phyloP scores from a whole-genome alignment of 495 filamentous ascomycete genomes.

The Penicillium pulvis region DNA sequence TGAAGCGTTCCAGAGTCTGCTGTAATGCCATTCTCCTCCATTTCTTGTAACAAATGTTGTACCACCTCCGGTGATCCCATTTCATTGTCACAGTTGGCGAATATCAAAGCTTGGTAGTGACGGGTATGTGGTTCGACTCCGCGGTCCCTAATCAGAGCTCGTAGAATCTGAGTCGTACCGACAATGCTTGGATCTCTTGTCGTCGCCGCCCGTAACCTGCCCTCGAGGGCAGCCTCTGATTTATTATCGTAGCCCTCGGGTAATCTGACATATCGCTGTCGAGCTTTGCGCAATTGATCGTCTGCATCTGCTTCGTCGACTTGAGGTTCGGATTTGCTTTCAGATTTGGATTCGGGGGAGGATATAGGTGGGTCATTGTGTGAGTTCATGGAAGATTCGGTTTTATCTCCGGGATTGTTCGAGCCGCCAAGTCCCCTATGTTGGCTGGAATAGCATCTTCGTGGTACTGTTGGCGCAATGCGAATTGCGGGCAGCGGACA shows the following conservation, averaged over 20 bases:
- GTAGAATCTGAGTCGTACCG: slow-evolving; percentile 32
- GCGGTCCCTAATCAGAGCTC: slow-evolving; percentile 58
- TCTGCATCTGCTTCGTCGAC: neutral
- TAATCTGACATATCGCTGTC: neutral
- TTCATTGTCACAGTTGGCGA: slow-evolving; percentile 63
- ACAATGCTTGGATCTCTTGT: slow-evolving; percentile 24
- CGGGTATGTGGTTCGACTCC: slow-evolving; percentile 62
- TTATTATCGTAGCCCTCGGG: neutral
- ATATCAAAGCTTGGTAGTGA: slow-evolving; percentile 74
- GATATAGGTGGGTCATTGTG: neutral
- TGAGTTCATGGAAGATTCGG: neutral
- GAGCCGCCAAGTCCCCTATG: neutral
- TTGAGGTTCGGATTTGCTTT: neutral
- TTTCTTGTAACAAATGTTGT: slow-evolving; percentile 64
- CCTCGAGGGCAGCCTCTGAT: slow-evolving; percentile 23
- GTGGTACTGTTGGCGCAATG: slow-evolving; percentile 14
- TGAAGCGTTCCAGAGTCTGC: slow-evolving; percentile 69
- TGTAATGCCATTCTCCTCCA: slow-evolving; percentile 60
- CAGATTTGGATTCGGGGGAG: neutral
- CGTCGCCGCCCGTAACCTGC: slow-evolving; percentile 24
- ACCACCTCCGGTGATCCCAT: slow-evolving; percentile 66
- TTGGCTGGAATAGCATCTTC: slow-evolving; percentile 29
- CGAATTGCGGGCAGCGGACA: slow-evolving; percentile 8
- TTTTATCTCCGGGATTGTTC: neutral
- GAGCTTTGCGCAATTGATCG: neutral